A percentile compares a stretch with the other conserved stretches of the same genome.
phyloP scores from a whole-genome alignment of 163 green algal species.

The Volvox carteri region DNA sequence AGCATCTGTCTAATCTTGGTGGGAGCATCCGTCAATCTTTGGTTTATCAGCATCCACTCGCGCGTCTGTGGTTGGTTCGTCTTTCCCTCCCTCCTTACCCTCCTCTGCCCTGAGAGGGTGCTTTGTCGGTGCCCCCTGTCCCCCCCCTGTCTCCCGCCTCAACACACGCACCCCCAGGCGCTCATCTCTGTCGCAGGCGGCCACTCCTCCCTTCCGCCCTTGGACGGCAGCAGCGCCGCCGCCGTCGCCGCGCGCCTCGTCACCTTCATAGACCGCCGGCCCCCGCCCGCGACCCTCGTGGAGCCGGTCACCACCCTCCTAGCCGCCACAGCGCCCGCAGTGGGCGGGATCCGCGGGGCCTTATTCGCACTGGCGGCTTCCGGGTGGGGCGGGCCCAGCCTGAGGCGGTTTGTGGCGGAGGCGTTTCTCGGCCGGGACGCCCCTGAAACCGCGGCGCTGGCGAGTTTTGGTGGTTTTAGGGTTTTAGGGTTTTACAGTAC shows the following conservation, averaged over 20 bases:
- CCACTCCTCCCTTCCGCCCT: conserved; percentile 67
- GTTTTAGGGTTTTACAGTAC: no score
- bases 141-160: not conserved
- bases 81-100: not conserved
- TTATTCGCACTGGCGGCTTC: conserved; percentile 13
- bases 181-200: conserved; percentile 62
- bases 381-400: not conserved
- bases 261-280: conserved; percentile 12
- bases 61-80: no score
- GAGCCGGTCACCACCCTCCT: conserved; percentile 61
- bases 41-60: no score
- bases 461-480: not conserved
- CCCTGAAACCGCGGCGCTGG: conserved; percentile 53
- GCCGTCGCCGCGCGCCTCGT: conserved; percentile 56
- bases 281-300: conserved; percentile 43
- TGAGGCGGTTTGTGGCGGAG: conserved; percentile 28
- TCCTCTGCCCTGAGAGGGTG: no score
- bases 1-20: no score
- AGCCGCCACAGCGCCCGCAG: conserved; percentile 34
- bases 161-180: not conserved
- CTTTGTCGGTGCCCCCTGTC: no score
- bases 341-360: not conserved
- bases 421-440: conserved; percentile 29
- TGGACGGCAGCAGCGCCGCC: conserved; percentile 59
- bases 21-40: no score